These are phyloP conservation scores for Scutellaria galericulata DNA, from an alignment of 257 asterid species.

Conservation along the genomic window DNA sequence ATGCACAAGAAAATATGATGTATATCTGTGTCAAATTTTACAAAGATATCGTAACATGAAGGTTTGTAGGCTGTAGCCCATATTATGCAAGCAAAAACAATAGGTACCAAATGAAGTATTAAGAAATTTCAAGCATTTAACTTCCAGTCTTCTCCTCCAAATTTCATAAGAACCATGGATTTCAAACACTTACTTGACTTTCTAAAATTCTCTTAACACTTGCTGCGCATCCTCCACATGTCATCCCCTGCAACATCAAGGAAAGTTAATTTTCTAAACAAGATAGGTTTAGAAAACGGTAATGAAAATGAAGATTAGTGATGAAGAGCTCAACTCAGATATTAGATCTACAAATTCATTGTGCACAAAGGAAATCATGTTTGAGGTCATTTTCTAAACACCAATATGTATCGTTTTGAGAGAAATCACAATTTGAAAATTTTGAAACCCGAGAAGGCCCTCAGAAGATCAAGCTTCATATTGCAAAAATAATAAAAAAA, in stretches of 20 bases:
- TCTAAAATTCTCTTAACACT: conserved; percentile 71
- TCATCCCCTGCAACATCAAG: conserved; percentile 63
- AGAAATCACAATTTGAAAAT: background rate
- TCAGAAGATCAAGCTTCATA: background rate
- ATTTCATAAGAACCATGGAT: conserved; percentile 2
- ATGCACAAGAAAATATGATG: conserved; percentile 1
- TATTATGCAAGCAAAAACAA: conserved; percentile 1
- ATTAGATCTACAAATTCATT: background rate
- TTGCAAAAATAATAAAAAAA: background rate
- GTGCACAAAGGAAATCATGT: background rate
- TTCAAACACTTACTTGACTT: conserved; percentile 57
- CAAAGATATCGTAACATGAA: background rate
- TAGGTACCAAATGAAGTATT: background rate
- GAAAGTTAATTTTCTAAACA: background rate
- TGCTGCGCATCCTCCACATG: conserved; percentile 77
- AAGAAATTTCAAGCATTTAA: conserved; percentile 8
- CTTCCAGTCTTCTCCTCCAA: conserved; percentile 30
- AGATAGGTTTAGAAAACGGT: background rate
- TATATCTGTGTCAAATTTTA: background rate
- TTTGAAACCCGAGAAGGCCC: background rate
- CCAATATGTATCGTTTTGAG: background rate
- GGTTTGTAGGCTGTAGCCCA: conserved; percentile 19
- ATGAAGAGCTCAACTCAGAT: conserved; percentile 4
- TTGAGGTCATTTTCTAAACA: conserved; percentile 12
- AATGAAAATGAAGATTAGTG: background rate